phyloP scores from a whole-genome alignment of 108 stramenopile genomes.

The Fragilaria crotonensis region DNA sequence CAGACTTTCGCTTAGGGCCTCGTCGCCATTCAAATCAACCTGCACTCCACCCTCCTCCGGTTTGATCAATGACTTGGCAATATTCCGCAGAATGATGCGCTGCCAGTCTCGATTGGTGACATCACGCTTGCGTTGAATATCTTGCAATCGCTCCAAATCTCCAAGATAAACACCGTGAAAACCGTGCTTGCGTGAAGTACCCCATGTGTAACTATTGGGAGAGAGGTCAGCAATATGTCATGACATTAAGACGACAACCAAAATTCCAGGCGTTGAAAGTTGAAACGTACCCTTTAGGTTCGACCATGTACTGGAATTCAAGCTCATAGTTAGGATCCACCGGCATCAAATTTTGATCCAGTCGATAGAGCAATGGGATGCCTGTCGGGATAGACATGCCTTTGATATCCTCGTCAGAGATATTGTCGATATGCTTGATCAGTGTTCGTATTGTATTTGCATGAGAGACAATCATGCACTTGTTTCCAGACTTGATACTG shows the following conservation, averaged over 20 bases:
- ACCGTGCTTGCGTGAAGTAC: conserved; percentile 54
- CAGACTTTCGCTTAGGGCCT: conserved; percentile 20
- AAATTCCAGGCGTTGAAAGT: neutral
- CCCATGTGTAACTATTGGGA: conserved; percentile 57
- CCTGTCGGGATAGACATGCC: conserved; percentile 82
- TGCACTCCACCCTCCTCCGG: conserved; percentile 1
- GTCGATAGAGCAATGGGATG: conserved; percentile 72
- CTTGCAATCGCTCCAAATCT: conserved; percentile 76
- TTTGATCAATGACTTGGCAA: conserved; percentile 41
- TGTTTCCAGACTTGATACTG: conserved; percentile 57
- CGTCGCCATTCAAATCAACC: conserved; percentile 12
- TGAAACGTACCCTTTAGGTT: conserved; percentile 67
- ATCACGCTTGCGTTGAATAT: conserved; percentile 78
- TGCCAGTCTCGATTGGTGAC: conserved; percentile 78
- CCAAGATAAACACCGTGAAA: conserved; percentile 81
- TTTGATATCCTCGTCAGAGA: conserved; percentile 81
- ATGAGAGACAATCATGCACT: conserved; percentile 73
- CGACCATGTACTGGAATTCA: conserved; percentile 72
- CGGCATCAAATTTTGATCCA: conserved; percentile 74
- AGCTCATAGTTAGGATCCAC: conserved; percentile 70
- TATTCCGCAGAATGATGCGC: conserved; percentile 69
- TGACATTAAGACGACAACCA: neutral
- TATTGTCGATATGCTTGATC: conserved; percentile 78
- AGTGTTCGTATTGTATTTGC: conserved; percentile 83
- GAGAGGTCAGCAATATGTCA: neutral